These are phyloP conservation scores for Alternaria arborescens DNA, from an alignment of 2,329 filamentous ascomycete genomes.

Conservation along the genomic window DNA sequence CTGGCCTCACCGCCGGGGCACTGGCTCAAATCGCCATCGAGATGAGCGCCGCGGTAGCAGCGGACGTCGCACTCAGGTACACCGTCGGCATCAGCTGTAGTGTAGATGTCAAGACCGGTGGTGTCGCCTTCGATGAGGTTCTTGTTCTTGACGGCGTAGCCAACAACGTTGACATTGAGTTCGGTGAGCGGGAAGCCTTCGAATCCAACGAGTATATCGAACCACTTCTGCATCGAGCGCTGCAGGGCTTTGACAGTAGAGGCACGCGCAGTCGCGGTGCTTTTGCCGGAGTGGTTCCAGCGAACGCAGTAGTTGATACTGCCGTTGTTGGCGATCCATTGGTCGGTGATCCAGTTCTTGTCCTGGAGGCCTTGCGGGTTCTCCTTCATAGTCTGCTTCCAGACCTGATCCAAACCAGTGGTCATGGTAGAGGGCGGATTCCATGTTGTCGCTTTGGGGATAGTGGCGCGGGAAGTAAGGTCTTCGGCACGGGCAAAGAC, in stretches of 20 bases:
- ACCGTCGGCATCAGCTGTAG: constrained; percentile 51
- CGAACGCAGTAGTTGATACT: constrained; percentile 56
- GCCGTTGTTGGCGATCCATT: constrained; percentile 41
- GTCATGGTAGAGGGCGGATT: constrained; percentile 34
- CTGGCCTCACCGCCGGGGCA: constrained; percentile 52
- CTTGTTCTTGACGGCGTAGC: constrained; percentile 55
- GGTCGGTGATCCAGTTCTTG: constrained; percentile 45
- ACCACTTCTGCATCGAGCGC: constrained; percentile 53
- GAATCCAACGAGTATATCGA: constrained; percentile 56
- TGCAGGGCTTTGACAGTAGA: constrained; percentile 49
- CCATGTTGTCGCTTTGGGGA: constrained; percentile 33
- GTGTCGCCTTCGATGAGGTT: constrained; percentile 49
- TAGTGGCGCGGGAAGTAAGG: constrained; percentile 22
- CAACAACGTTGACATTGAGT: constrained; percentile 54
- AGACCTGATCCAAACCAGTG: constrained; percentile 37
- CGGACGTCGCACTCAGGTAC: constrained; percentile 54
- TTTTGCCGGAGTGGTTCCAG: constrained; percentile 53
- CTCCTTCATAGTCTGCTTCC: constrained; percentile 35
- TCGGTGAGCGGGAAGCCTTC: constrained; percentile 56
- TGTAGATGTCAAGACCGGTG: constrained; percentile 54
- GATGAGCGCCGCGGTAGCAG: constrained; percentile 57
- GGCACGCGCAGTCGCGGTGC: constrained; percentile 52
- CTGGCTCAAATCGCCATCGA: constrained; percentile 52
- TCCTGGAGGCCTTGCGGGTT: constrained; percentile 35
- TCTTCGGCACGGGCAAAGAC: constrained; percentile 22